Evolutionary conservation across 805 yeast species (phyloP).

Genomic region (Sungouiozyma ichnusensis): DNA sequence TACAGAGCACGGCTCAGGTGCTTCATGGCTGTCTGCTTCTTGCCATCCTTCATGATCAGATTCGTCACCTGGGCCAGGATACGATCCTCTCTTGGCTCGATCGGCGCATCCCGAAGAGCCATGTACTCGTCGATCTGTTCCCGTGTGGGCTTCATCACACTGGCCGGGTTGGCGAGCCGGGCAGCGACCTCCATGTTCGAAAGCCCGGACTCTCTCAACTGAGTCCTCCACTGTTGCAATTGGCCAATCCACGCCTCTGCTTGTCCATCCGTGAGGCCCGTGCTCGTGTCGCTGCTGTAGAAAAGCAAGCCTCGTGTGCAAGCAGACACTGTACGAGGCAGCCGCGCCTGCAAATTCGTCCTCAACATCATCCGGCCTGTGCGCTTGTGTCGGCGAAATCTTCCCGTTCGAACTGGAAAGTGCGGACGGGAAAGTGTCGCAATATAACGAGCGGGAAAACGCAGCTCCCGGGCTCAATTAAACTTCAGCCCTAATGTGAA

Average conservation of each 20-base stretch:
- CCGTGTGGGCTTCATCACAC: slow-evolving; percentile 36
- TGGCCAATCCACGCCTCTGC: not conserved
- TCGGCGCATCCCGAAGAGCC: slow-evolving; percentile 36
- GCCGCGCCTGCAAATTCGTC: not conserved
- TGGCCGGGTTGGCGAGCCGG: not conserved
- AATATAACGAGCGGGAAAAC: too few species aligned
- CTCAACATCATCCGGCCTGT: too few species aligned
- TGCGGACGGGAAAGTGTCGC: too few species aligned
- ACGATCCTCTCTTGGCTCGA: slow-evolving; percentile 61
- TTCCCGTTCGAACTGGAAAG: too few species aligned
- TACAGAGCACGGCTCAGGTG: slow-evolving; percentile 69
- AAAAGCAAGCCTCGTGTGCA: not conserved
- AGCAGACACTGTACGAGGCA: not conserved
- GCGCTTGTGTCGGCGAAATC: too few species aligned
- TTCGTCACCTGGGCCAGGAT: slow-evolving; percentile 69
- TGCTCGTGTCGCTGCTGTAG: not conserved
- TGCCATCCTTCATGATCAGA: slow-evolving; percentile 87
- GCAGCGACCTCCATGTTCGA: not conserved
- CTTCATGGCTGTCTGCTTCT: slow-evolving; percentile 69
- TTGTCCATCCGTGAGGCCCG: not conserved
- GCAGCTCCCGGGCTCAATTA: too few species aligned
- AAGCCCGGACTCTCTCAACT: not conserved
- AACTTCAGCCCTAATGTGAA: too few species aligned
- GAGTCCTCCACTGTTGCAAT: not conserved
- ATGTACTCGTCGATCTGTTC: slow-evolving; percentile 54